phyloP scores from a whole-genome alignment of 306 rosid genomes.

The Casuarina cunninghamiana region DNA sequence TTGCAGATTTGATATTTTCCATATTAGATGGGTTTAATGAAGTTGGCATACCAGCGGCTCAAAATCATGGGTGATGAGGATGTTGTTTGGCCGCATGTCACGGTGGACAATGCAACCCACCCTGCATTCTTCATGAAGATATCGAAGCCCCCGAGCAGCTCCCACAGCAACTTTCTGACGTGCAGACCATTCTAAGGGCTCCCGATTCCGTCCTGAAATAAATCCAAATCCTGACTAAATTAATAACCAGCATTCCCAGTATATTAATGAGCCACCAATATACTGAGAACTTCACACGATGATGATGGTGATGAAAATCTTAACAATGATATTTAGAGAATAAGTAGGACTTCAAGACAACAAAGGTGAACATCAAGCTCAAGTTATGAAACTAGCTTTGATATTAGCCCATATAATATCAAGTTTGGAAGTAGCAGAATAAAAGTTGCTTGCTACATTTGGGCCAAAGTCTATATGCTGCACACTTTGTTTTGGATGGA shows the following conservation, averaged over 20 bases:
- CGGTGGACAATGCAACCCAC: slow-evolving; percentile 99
- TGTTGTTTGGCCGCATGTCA: slow-evolving; percentile 99
- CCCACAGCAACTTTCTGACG: slow-evolving; percentile 92
- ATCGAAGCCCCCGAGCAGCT: slow-evolving; percentile 94
- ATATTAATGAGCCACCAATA: neutral
- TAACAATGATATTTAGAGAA: neutral
- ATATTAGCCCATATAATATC: neutral
- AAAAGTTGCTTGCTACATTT: neutral
- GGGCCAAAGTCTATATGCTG: neutral
- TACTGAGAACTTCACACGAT: slow-evolving; percentile 7
- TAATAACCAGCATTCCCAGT: slow-evolving; percentile 21
- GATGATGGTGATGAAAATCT: neutral
- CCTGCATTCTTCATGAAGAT: slow-evolving; percentile 98
- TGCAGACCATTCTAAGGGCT: slow-evolving; percentile 89
- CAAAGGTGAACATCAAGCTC: neutral
- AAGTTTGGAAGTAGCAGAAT: neutral
- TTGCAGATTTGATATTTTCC: neutral
- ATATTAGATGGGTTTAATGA: neutral
- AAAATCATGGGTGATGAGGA: slow-evolving; percentile 98
- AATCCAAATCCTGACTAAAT: slow-evolving; percentile 21
- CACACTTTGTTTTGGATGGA: neutral
- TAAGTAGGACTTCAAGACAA: neutral
- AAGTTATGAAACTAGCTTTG: neutral
- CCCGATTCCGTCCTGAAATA: slow-evolving; percentile 65
- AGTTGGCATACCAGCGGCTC: slow-evolving; percentile 73